phyloP scores from a whole-genome alignment of 176 grass and related monocot species.

The Sorghum bicolor region Sorghum_bicolor_NCBIv3 NC_012878.2:48117501-48118000 shows the following conservation, averaged over 20 bases:
- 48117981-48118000: conserved; percentile 67
- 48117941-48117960: conserved; percentile 15
- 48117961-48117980: not conserved
- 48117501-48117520: conserved; percentile 55
- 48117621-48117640: conserved; percentile 58
- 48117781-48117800: conserved; percentile 45
- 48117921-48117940: conserved; percentile 70
- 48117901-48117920: conserved; percentile 66
- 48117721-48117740: conserved; percentile 44
- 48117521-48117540: conserved; percentile 51
- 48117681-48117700: conserved; percentile 48
- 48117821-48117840: conserved; percentile 29
- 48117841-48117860: conserved; percentile 39
- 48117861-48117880: conserved; percentile 75
- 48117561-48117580: conserved; percentile 76
- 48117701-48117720: conserved; percentile 65
- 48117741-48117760: conserved; percentile 71
- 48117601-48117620: conserved; percentile 80
- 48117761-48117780: conserved; percentile 62
- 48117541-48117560: conserved; percentile 77
- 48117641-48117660: conserved; percentile 66
- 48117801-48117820: conserved; percentile 58
- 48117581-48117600: conserved; percentile 72
- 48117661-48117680: conserved; percentile 84
- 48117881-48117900: conserved; percentile 58